Evolutionary conservation across 2,329 filamentous ascomycete species (phyloP).

Genomic region (Xylariales sp.): DNA sequence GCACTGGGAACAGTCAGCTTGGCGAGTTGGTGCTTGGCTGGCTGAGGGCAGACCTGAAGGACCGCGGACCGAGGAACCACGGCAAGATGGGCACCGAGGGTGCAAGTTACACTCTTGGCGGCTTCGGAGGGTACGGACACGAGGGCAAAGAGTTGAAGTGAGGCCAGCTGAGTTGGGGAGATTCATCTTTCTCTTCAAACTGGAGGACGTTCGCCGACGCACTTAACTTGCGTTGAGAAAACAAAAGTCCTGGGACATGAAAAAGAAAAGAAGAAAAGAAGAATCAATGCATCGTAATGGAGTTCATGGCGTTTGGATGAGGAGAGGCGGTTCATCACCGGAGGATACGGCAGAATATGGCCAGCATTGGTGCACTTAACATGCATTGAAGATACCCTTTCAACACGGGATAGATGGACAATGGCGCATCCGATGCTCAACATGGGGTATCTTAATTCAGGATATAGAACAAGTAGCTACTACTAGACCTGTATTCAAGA

Average conservation of each 20-base stretch:
- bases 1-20: conserved; percentile 72
- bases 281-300: conserved; percentile 4
- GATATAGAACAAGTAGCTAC: conserved; percentile 2
- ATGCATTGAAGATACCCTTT: conserved; percentile 8
- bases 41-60: conserved; percentile 75
- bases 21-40: conserved; percentile 85
- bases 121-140: conserved; percentile 53
- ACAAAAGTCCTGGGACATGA: background rate
- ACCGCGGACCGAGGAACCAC: conserved; percentile 70
- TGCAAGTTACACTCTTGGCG: conserved; percentile 53
- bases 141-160: conserved; percentile 28
- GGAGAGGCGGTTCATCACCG: conserved; percentile 8
- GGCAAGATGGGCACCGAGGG: conserved; percentile 54
- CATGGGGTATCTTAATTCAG: background rate
- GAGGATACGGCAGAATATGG: background rate
- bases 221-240: conserved; percentile 19
- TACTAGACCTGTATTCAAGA: no score
- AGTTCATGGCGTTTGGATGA: conserved; percentile 3
- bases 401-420: conserved; percentile 6
- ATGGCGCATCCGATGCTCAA: background rate
- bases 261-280: conserved; percentile 1
- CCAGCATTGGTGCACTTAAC: conserved; percentile 7
- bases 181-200: no score
- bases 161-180: no score
- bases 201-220: conserved; percentile 11